Base-by-base conservation (phyloP, 352 stramenopile genomes). In the Phytophthora palmivora region DNA sequence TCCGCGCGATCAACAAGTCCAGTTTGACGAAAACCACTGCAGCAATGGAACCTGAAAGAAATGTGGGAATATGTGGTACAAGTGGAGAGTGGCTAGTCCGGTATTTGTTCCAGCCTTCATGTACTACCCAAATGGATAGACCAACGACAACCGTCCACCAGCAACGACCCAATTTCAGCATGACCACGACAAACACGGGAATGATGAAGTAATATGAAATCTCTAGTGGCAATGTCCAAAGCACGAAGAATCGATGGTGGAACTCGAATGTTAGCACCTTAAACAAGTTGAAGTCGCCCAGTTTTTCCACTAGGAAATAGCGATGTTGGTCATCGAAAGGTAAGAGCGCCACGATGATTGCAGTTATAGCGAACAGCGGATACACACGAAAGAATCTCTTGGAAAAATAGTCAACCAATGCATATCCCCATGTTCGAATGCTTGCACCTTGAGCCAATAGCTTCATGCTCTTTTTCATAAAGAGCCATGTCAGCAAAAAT, bases 351-450 rank as follows among this genome's bases (percentile, higher is more conserved):
- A 82, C 21, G 11, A 70, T 56, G 16, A 65, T 58, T 4, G 64
- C 72, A 9, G 70, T 58, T 4, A 72, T 49, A 19, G 54, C 54
- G 33, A 87, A 87, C 1, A 84, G 48, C 41, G 78, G 74, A 30
- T 87, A 87, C 8, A 87, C 78, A 22, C 72, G 74, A n/a, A 87
- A 76, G 32, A 84, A 79, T 1, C 75, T 67, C 33, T 82, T 83
- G 9, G 37, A 62, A 30, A 79, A 74, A 43, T 87, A 84, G 47
- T 83, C 73, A 15, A 22, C 8, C 9, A 78, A 50, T 11, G 44
- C 49, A 18, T 63, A 60, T 10, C n/a, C 26, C 59, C 54, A 74
- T 47, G 49, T 45, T 3, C 44, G 36, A 18, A 28, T 6, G 14
- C 36, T 65, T 0, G 70, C 58, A 18, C 51, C 38, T 48, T 67